These are phyloP conservation scores for Apophysomyces elegans DNA, from an alignment of 371 early-diverging fungal genomes.

Conservation along the genomic window DNA sequence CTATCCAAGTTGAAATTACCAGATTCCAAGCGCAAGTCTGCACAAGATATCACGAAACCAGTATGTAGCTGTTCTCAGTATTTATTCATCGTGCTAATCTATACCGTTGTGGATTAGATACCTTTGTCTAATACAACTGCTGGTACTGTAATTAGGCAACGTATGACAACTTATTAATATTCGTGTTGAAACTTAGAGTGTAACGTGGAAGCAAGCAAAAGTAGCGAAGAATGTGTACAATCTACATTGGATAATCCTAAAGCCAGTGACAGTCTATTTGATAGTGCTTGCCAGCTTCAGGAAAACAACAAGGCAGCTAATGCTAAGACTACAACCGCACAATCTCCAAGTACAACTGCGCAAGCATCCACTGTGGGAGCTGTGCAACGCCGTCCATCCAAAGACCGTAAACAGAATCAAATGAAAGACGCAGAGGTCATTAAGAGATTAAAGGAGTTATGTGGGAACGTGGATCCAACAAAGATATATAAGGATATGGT, in stretches of 20 bases:
- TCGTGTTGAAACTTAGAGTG: not conserved
- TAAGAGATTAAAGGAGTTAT: constrained; percentile 79
- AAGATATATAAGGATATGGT: constrained; percentile 76
- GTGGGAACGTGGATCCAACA: constrained; percentile 87
- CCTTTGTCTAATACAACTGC: not conserved
- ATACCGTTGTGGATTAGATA: not conserved
- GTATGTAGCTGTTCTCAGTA: not conserved
- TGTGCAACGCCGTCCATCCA: constrained; percentile 33
- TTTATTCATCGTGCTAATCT: not conserved
- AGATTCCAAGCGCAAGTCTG: constrained; percentile 1
- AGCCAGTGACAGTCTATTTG: not conserved
- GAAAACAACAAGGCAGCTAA: not conserved
- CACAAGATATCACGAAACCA: not conserved
- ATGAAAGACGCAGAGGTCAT: constrained; percentile 74
- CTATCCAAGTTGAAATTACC: constrained; percentile 15
- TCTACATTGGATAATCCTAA: not conserved
- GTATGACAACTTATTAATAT: not conserved
- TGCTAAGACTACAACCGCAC: not conserved
- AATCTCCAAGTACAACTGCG: not conserved
- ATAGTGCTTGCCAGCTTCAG: not conserved
- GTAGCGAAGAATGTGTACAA: constrained; percentile 1
- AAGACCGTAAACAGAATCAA: constrained; percentile 37
- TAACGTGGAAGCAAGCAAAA: not conserved
- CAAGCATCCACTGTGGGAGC: constrained; percentile 21
- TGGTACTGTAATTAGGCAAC: not conserved